These are phyloP conservation scores for Lentinula edodes DNA, from an alignment of 768 basidiomycete species.

Conservation along the genomic window DNA sequence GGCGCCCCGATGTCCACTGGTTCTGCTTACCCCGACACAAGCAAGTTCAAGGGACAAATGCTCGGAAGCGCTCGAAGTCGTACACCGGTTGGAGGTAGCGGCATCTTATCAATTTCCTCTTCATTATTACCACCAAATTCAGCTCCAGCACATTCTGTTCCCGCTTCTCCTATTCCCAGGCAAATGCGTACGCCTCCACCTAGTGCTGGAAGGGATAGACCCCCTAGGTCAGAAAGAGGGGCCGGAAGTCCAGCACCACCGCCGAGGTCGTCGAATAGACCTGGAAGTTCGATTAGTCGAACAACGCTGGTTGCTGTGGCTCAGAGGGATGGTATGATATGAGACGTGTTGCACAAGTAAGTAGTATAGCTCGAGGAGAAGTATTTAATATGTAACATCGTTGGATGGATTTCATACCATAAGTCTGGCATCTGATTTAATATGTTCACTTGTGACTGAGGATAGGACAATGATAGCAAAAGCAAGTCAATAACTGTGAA, in stretches of 20 bases:
- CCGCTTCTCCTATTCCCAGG: slow-evolving; percentile 3
- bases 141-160: background rate
- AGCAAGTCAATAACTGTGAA: too few species aligned
- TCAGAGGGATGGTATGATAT: slow-evolving; percentile 61
- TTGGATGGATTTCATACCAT: too few species aligned
- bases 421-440: too few species aligned
- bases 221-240: slow-evolving; percentile 21
- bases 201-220: slow-evolving; percentile 18
- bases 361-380: background rate
- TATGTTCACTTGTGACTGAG: too few species aligned
- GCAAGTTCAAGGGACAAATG: background rate
- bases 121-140: background rate
- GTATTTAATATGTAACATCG: too few species aligned
- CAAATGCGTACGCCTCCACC: slow-evolving; percentile 8
- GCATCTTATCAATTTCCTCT: background rate
- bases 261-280: slow-evolving; percentile 63
- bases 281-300: slow-evolving; percentile 47
- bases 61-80: background rate
- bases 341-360: slow-evolving; percentile 11
- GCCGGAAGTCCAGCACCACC: slow-evolving; percentile 46
- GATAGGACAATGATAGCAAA: too few species aligned
- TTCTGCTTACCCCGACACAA: slow-evolving; percentile 5
- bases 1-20: slow-evolving; percentile 6
- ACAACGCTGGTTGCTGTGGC: slow-evolving; percentile 49
- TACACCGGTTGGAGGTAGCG: background rate